phyloP scores from a whole-genome alignment of 2,329 filamentous ascomycete species.

The Cucurbitaria berberidis region DNA sequence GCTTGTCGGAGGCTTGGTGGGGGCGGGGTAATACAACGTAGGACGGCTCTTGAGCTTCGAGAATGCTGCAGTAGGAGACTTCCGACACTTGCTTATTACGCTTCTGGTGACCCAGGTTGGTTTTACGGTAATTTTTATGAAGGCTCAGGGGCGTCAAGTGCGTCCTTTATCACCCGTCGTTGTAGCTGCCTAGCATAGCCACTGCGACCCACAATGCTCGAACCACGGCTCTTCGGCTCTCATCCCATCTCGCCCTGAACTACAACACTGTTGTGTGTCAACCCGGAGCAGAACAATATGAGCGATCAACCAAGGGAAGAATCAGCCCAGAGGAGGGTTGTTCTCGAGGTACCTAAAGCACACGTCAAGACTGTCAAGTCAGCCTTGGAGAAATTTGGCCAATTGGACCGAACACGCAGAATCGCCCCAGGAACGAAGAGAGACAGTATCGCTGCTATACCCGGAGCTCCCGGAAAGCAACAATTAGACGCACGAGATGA shows the following conservation, averaged over 20 bases:
- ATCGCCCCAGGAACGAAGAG: constrained; percentile 25
- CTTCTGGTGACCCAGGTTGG: no score
- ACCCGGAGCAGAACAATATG: neutral
- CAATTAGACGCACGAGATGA: neutral
- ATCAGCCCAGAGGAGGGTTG: constrained; percentile 1
- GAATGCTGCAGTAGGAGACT: neutral
- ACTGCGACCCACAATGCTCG: neutral
- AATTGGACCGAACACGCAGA: constrained; percentile 37
- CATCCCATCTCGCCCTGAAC: neutral
- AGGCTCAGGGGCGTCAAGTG: neutral
- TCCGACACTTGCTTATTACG: no score
- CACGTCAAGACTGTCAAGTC: constrained; percentile 50
- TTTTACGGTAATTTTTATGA: no score
- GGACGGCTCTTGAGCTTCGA: neutral
- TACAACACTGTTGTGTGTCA: neutral
- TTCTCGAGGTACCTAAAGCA: constrained; percentile 37
- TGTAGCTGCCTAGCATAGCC: constrained; percentile 1
- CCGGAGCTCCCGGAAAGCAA: neutral
- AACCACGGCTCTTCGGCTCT: neutral
- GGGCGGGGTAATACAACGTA: constrained; percentile 28
- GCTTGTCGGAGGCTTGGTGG: constrained; percentile 20
- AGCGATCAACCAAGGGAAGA: neutral
- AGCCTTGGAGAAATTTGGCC: constrained; percentile 38
- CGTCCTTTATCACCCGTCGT: no score
- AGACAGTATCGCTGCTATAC: neutral